These are phyloP conservation scores for Colletotrichum neosansevieriae DNA, from an alignment of 2,329 filamentous ascomycete species.

Conservation along the genomic window DNA sequence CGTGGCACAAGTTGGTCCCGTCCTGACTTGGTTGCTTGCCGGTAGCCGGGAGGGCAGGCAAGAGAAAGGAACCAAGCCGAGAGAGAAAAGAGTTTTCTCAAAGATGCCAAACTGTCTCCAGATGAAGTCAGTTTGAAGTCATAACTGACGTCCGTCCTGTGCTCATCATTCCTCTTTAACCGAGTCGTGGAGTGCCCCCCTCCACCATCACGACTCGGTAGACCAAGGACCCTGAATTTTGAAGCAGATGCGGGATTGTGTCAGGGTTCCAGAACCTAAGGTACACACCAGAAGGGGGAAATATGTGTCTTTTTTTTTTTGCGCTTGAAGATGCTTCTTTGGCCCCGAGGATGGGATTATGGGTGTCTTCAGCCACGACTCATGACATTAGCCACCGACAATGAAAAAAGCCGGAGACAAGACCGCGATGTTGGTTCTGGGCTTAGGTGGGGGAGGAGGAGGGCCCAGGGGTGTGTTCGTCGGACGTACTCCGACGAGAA, in stretches of 20 bases:
- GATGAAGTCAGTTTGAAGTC: slow-evolving; percentile 33
- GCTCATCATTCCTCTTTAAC: not conserved
- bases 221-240: not conserved
- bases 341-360: no score
- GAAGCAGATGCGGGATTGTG: not conserved
- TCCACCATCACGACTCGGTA: slow-evolving; percentile 6
- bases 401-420: not conserved
- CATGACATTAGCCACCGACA: not conserved
- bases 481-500: slow-evolving; percentile 13
- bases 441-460: not conserved
- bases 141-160: slow-evolving; percentile 22
- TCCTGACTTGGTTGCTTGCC: slow-evolving; percentile 6
- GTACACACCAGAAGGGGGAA: no score
- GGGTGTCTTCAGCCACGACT: slow-evolving; percentile 19
- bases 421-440: not conserved
- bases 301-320: no score
- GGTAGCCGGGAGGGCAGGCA: slow-evolving; percentile 8
- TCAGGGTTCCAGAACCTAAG: not conserved
- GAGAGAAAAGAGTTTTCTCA: slow-evolving; percentile 1
- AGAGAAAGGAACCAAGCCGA: not conserved
- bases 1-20: not conserved
- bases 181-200: slow-evolving; percentile 12
- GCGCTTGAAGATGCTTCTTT: slow-evolving; percentile 35
- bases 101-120: not conserved
- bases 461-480: slow-evolving; percentile 8